Base-by-base conservation (phyloP, 2,329 filamentous ascomycete species). In the Raffaelea albimanens region DNA sequence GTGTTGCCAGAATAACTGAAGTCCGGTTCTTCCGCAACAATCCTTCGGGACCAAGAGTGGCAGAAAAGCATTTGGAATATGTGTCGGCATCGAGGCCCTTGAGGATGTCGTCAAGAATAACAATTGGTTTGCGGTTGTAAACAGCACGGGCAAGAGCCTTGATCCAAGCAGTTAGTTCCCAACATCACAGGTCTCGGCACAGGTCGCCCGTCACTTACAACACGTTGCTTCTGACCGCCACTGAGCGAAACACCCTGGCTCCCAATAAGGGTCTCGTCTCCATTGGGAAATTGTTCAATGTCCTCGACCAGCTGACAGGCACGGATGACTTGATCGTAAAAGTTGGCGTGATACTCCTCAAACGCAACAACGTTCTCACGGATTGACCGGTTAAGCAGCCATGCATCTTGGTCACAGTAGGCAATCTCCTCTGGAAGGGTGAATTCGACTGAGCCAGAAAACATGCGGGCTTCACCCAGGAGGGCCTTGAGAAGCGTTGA, bases 71-170 rank as follows among this genome's bases (percentile, higher is more conserved):
- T 23, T 45, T 52, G n/a, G 43, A 29, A 13, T 47, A 47, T 0
- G 52, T 53, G 19, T 48, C 47, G 18, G 47, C 44, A 21, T 52
- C 49, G 5, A 53, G 52, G 3, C 46, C 52, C 4, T 49, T 53
- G 9, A 53, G 34, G 19, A 53, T 46, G n/a, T 53, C 50, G 42
- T 52, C 52, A 3, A 53, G 45, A 11, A 53, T 45, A 31, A 53
- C 49, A 22, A 53, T 51, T 5, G 49, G 43, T 23, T 52, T 50
- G 20, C 50, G 45, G 40, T 50, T 52, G 49, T 72, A 76, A 0
- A 75, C 56, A 1, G 71, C 71, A 16, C 73, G 61, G 3, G 73
- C 72, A 2, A 75, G 56, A 3, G 67, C 63, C 59, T 68, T 42
- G 20, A 22, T 21, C 20, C 8, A 5, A 40, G 18, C 18, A 22